A percentile compares a stretch with the other conserved stretches of the same genome.
phyloP scores from a whole-genome alignment of 495 filamentous ascomycete species.

The Viridothelium virens region DNA sequence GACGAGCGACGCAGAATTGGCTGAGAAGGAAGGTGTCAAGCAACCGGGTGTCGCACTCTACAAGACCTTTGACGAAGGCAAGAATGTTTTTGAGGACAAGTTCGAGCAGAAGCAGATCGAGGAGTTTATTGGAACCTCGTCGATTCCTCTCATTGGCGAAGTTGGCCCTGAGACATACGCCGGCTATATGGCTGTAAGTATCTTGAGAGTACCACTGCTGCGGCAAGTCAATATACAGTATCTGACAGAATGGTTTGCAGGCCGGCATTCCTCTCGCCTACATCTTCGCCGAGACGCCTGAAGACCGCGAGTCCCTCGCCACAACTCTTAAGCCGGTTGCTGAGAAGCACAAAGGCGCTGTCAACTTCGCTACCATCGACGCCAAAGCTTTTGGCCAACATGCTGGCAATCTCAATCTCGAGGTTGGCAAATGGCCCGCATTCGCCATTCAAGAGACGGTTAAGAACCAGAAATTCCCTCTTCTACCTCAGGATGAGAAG shows the following conservation, averaged over 20 bases:
- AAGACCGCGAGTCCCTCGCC: slow-evolving; percentile 76
- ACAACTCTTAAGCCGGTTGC: slow-evolving; percentile 56
- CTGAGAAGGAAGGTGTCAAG: slow-evolving; percentile 80
- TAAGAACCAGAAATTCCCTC: slow-evolving; percentile 95
- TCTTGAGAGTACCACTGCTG: not conserved
- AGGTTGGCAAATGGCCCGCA: slow-evolving; percentile 87
- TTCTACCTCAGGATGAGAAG: slow-evolving; percentile 16
- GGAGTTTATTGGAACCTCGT: slow-evolving; percentile 72
- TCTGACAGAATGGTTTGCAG: slow-evolving; percentile 30
- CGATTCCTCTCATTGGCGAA: slow-evolving; percentile 89
- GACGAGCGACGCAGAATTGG: slow-evolving; percentile 71
- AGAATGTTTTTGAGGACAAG: slow-evolving; percentile 69
- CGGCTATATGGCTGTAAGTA: slow-evolving; percentile 79
- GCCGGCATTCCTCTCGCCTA: slow-evolving; percentile 91
- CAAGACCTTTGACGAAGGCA: slow-evolving; percentile 98
- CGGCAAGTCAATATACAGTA: not conserved
- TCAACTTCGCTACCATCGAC: slow-evolving; percentile 98
- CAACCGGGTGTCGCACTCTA: slow-evolving; percentile 86
- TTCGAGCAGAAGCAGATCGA: slow-evolving; percentile 70
- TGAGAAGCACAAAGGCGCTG: slow-evolving; percentile 65
- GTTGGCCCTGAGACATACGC: slow-evolving; percentile 97
- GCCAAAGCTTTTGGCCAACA: slow-evolving; percentile 92
- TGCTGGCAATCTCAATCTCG: slow-evolving; percentile 93
- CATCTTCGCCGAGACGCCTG: slow-evolving; percentile 90
- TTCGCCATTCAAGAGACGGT: slow-evolving; percentile 95